A percentile compares a stretch with the other conserved stretches of the same genome.
phyloP scores from a whole-genome alignment of 495 filamentous ascomycete genomes.

The Trichodelitschia bisporula region DNA sequence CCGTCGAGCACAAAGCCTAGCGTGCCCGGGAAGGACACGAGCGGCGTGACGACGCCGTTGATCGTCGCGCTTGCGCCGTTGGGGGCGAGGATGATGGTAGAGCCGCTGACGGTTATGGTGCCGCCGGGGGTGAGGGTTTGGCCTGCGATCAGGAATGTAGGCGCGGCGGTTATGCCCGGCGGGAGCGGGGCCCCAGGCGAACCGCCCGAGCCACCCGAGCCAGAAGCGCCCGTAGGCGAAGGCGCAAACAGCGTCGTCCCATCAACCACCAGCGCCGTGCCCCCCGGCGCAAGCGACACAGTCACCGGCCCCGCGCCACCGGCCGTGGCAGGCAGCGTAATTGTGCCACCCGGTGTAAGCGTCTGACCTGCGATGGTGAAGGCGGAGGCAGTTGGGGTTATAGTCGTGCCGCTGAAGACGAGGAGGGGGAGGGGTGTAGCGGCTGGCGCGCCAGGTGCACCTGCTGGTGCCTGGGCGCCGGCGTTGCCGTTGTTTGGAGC shows the following conservation, averaged over 20 bases:
- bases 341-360: conserved; percentile 13
- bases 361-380: conserved; percentile 13
- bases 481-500: too few species aligned
- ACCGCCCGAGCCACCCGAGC: too few species aligned
- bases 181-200: too few species aligned
- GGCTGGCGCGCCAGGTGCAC: too few species aligned
- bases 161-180: too few species aligned
- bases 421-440: too few species aligned
- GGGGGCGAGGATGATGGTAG: conserved; percentile 11
- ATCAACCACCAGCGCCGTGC: conserved; percentile 9
- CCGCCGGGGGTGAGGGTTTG: conserved; percentile 14
- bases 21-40: not conserved
- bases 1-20: too few species aligned
- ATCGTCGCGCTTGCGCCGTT: conserved; percentile 11
- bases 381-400: conserved; percentile 9
- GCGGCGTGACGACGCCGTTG: conserved; percentile 2
- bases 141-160: conserved; percentile 12
- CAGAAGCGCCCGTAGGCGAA: not conserved
- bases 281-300: conserved; percentile 9
- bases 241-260: conserved; percentile 2
- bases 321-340: conserved; percentile 8
- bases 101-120: conserved; percentile 11
- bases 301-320: too few species aligned
- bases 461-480: too few species aligned
- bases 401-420: too few species aligned